phyloP scores from a whole-genome alignment of 2,329 filamentous ascomycete species.

The Tolypocladium guangdongense region DNA sequence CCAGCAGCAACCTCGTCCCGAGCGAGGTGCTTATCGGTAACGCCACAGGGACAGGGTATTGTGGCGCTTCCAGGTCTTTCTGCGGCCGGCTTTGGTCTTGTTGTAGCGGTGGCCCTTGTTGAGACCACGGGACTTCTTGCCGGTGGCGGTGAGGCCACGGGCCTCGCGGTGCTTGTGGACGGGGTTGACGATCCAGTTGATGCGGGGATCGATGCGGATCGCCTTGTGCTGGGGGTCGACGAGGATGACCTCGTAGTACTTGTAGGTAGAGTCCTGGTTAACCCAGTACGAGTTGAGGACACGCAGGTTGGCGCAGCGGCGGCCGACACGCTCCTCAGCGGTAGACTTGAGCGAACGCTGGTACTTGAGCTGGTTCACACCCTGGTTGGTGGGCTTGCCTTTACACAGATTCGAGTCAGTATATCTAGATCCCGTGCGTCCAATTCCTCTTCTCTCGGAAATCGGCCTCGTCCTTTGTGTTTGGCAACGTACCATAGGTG shows the following conservation, averaged over 20 bases:
- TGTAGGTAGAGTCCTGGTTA: conserved; percentile 99
- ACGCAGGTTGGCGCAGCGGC: conserved; percentile 96
- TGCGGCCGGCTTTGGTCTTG: conserved; percentile 93
- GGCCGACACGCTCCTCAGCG: conserved; percentile 99
- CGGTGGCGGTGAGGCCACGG: conserved; percentile 93
- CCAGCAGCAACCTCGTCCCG: background rate
- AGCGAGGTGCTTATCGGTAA: conserved; percentile 61
- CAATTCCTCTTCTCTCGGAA: too few relatives aligned
- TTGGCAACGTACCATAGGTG: conserved; percentile 72
- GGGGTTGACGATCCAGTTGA: conserved; percentile 99
- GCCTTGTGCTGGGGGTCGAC: conserved; percentile 99
- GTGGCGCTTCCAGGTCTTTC: conserved; percentile 99
- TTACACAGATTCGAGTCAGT: conserved; percentile 16
- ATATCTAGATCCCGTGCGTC: background rate
- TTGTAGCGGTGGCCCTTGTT: conserved; percentile 99
- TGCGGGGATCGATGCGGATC: conserved; percentile 96
- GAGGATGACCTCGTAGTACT: conserved; percentile 99
- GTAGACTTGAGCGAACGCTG: conserved; percentile 97
- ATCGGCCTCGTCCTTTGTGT: background rate
- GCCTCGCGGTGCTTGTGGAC: conserved; percentile 99
- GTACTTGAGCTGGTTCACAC: conserved; percentile 99
- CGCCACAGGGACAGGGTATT: conserved; percentile 99
- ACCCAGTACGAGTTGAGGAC: conserved; percentile 99
- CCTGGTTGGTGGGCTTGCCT: conserved; percentile 99
- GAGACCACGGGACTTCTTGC: conserved; percentile 99